phyloP scores from a whole-genome alignment of 2,329 filamentous ascomycete species.

The Remersonia thermophila region DNA sequence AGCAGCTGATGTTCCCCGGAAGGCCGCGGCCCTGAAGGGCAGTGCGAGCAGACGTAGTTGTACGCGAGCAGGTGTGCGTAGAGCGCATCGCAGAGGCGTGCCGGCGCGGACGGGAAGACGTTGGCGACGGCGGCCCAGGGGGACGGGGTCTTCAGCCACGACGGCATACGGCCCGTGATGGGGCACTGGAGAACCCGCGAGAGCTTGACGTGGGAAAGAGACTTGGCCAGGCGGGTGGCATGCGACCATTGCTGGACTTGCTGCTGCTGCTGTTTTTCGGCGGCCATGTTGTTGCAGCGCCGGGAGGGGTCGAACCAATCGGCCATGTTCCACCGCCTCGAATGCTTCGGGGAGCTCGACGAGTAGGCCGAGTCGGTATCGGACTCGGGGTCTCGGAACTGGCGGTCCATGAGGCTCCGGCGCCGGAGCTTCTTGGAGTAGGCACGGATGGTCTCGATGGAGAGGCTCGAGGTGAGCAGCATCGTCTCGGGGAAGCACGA shows the following conservation, averaged over 20 bases:
- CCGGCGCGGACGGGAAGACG: slow-evolving; percentile 40
- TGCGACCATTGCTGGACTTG: no score
- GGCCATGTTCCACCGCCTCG: slow-evolving; percentile 13
- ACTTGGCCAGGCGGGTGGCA: neutral
- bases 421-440: slow-evolving; percentile 42
- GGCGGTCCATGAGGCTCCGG: slow-evolving; percentile 8
- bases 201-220: neutral
- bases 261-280: no score
- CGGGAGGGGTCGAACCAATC: no score
- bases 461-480: slow-evolving; percentile 41
- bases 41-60: slow-evolving; percentile 39
- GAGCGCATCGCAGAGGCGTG: slow-evolving; percentile 45
- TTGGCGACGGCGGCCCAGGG: slow-evolving; percentile 27
- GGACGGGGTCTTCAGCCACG: neutral
- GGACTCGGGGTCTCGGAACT: slow-evolving; percentile 10
- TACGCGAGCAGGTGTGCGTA: slow-evolving; percentile 48
- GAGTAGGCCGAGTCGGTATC: slow-evolving; percentile 10
- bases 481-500: slow-evolving; percentile 48
- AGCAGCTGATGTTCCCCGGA: slow-evolving; percentile 18
- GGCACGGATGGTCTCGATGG: slow-evolving; percentile 44
- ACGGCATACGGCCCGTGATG: no score
- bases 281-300: no score
- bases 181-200: neutral
- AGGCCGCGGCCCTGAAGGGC: slow-evolving; percentile 11
- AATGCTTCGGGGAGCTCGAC: slow-evolving; percentile 1